Evolutionary conservation across 2,329 filamentous ascomycete genomes (phyloP), one percentile per base, ranked within the genome.

Genomic region (Lasiodiplodia citricola): DNA sequence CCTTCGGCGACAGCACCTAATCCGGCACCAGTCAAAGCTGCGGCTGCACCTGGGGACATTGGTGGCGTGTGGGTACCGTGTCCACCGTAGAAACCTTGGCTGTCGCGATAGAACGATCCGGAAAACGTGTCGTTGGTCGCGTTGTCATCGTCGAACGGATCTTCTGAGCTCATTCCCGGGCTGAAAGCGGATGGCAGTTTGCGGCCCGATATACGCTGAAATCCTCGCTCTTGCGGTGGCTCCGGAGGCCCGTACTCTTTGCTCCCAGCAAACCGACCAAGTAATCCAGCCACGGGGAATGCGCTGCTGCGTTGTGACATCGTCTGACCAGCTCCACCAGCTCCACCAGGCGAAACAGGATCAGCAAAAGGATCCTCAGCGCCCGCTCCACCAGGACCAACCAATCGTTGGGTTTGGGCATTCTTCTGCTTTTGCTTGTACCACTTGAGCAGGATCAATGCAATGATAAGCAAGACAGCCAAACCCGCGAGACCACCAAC

Each of bases 401-500:
- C 66, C 63, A 52, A 71, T 72, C 18, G 57, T 44, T 66, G 57
- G 38, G 21, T 28, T 54, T 66, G 57, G 31, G 38, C 18, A 38
- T 18, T 55, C 56, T 68, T 68, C 52, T 72, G 68, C 65, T 74
- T 76, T 21, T 77, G 79, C 70, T 84, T 83, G 75, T 86, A 87
- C 73, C 86, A 84, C 69, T 83, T 81, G 57, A 87, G 78, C 66
- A 88, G 76, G 38, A 88, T 76, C 65, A 90, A 75, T 13, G 88
- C 75, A 38, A 86, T 78, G 13, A 85, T 74, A 10, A 87, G 73
- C 8, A 87, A 74, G 8, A 87, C 74, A 14, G 87, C 84, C 41
- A 86, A 74, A 35, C 87, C 88, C 41, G 87, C 87, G 62, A 89
- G 82, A 56, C 87, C 87, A 18, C 88, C 88, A 31, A 90, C 82